Evolutionary conservation across 441 rosid species (phyloP), one percentile per base, ranked within the genome.

Genomic region (Aquilaria agallochum): DNA sequence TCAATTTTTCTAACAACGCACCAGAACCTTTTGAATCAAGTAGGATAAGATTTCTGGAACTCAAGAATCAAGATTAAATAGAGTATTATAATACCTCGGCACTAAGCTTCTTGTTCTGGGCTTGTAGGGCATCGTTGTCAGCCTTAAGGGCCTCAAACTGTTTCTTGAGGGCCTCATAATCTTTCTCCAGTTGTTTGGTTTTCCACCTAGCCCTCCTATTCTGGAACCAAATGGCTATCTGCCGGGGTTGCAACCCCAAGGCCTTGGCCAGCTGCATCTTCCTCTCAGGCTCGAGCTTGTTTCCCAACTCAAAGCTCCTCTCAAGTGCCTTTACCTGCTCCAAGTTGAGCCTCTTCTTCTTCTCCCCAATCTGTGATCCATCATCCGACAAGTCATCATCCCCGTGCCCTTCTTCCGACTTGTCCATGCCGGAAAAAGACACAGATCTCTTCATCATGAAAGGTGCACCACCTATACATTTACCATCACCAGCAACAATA

Each of bases 161-260:
- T 76, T 82, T 87, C 84, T 85, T 92, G 70, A 92, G 70, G 34
- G 78, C 81, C 53, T 81, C 89, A 65, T 87, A 92, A 62, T 89
- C 97, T 71, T 79, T 85, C 80, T 94, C 99, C 65, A 94, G 71
- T 70, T 94, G 97, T 78, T 90, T 94, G 11, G 95, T 91, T 82
- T 94, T 94, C 96, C 97, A 94, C 54, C 97, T 74, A 49, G 98
- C 98, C 69, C 98, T 82, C 68, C 99, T 80, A 75, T 94, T 94
- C 67, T 94, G 99, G 73, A 94, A 94, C 98, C 98, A 94, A 12
- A 94, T 94, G 48, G 98, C 96, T 1, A 94, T 74, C 71, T 94
- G 98, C 42, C 96, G 83, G 1, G 99, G 97, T 71, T 89, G 97
- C 72, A 94, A 56, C 15, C 96, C 95, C 52, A 94, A 68, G 55